phyloP scores from a whole-genome alignment of 2,329 filamentous ascomycete genomes.

The Nemania sp. region DNA sequence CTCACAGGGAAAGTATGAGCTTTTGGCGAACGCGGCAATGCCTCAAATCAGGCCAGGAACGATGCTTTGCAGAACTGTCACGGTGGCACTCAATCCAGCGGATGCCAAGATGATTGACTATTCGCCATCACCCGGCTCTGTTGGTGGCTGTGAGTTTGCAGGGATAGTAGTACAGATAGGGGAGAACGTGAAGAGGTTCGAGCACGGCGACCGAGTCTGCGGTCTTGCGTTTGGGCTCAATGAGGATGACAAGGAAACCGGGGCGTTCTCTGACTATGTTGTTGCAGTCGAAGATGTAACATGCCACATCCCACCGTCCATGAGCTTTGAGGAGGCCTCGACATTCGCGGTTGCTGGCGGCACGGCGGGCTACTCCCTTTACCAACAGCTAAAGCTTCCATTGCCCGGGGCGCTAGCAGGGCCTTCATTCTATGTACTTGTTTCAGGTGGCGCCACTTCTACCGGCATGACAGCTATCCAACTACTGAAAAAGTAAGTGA shows the following conservation, averaged over 20 bases:
- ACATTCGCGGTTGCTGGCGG: too few relatives aligned
- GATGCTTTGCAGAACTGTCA: not conserved
- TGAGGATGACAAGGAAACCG: not conserved
- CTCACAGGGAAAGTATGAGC: too few relatives aligned
- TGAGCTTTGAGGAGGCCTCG: too few relatives aligned
- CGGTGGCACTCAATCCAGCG: not conserved
- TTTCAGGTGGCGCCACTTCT: not conserved
- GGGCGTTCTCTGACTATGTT: not conserved
- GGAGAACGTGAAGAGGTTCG: not conserved
- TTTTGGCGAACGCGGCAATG: too few relatives aligned
- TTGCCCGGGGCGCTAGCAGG: too few relatives aligned
- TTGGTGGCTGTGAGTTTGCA: not conserved
- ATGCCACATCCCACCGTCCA: not conserved
- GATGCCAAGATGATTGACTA: not conserved
- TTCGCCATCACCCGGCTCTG: not conserved
- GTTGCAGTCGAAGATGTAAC: not conserved
- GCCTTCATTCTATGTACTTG: not conserved
- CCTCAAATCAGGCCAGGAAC: conserved; percentile 30
- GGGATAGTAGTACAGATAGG: not conserved
- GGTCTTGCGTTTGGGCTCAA: not conserved
- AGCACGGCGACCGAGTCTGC: not conserved
- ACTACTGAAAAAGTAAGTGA: not conserved
- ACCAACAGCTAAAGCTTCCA: not conserved
- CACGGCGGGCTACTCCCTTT: not conserved
- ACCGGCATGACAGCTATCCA: not conserved